Evolutionary conservation across 2,329 filamentous ascomycete species (phyloP).

Genomic region (Aspergillus sp.): DNA sequence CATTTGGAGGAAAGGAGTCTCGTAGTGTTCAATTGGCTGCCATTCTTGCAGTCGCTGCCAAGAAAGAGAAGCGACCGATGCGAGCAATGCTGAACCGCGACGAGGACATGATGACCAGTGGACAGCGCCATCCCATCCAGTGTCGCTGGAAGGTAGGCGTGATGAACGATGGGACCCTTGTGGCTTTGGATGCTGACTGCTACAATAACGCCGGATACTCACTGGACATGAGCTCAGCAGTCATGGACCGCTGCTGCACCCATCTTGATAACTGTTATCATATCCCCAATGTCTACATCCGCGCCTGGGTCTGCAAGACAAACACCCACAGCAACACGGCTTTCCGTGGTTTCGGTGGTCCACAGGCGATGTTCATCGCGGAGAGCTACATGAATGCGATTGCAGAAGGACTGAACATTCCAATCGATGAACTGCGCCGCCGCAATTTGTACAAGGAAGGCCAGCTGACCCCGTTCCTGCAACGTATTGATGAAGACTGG

Average conservation of each 20-base stretch:
- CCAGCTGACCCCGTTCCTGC: conserved; percentile 20
- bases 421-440: conserved; percentile 17
- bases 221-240: conserved; percentile 20
- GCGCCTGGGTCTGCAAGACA: conserved; percentile 21
- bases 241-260: conserved; percentile 23
- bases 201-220: conserved; percentile 23
- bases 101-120: conserved; percentile 81
- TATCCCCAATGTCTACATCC: conserved; percentile 20
- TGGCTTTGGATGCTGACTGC: conserved; percentile 13
- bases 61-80: conserved; percentile 72
- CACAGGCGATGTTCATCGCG: conserved; percentile 23
- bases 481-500: conserved; percentile 24
- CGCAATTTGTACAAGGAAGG: conserved; percentile 21
- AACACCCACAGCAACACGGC: conserved; percentile 25
- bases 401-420: conserved; percentile 17
- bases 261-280: conserved; percentile 25
- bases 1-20: conserved; percentile 85
- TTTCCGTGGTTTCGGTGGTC: conserved; percentile 23
- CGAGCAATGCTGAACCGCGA: conserved; percentile 86
- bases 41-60: conserved; percentile 73
- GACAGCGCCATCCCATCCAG: conserved; percentile 82
- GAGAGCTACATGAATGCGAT: conserved; percentile 21
- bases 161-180: conserved; percentile 14
- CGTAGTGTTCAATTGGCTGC: conserved; percentile 73
- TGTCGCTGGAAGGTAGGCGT: conserved; percentile 60